A percentile compares a stretch with the other conserved stretches of the same genome.
phyloP scores from a whole-genome alignment of 23 red algal genomes.

The Gracilaria caudata region DNA sequence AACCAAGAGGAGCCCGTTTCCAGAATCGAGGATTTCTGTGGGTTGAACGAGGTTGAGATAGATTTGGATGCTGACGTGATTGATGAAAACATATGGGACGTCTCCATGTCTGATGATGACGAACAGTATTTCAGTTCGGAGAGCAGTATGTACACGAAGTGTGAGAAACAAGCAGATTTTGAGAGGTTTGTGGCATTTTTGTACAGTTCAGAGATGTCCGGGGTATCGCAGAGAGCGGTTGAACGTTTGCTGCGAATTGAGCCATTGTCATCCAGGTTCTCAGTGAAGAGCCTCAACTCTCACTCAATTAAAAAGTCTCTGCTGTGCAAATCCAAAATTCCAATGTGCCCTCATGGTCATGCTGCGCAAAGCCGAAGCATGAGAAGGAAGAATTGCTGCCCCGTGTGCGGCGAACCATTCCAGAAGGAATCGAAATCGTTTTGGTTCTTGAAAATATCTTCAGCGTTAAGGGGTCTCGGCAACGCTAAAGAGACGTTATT shows the following conservation, averaged over 20 bases:
- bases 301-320: background rate
- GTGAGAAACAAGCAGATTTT: background rate
- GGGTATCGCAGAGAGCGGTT: background rate
- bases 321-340: background rate
- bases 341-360: background rate
- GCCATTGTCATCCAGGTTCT: background rate
- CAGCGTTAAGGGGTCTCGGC: background rate
- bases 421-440: background rate
- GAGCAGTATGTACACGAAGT: too few relatives aligned
- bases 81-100: too few relatives aligned
- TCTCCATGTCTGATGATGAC: too few relatives aligned
- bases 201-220: background rate
- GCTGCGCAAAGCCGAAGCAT: background rate
- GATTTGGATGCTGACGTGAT: too few relatives aligned
- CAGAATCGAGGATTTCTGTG: too few relatives aligned
- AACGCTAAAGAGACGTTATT: background rate
- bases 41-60: too few relatives aligned
- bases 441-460: background rate
- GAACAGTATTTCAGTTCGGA: too few relatives aligned
- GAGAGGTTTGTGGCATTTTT: background rate
- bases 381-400: background rate
- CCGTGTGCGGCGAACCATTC: background rate
- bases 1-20: too few relatives aligned
- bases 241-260: background rate
- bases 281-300: background rate